These are phyloP conservation scores for Globisporangium irregulare DNA, from an alignment of 352 stramenopile species.

Conservation along the genomic window DNA sequence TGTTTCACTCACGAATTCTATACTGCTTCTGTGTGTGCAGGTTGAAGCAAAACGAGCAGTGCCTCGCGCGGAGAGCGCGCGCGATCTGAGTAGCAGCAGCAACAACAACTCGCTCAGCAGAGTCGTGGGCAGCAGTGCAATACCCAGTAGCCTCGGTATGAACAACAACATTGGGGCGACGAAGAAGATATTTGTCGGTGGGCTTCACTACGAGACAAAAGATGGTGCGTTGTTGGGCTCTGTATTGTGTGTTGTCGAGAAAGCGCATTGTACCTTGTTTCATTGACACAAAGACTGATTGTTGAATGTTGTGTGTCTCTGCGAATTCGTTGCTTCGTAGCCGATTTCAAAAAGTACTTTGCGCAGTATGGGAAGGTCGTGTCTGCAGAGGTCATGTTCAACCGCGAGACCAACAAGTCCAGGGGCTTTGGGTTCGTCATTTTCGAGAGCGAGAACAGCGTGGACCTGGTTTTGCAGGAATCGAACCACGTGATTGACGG, in stretches of 20 bases:
- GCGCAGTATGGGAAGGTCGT: conserved; percentile 91
- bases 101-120: conserved; percentile 48
- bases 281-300: neutral
- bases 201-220: conserved; percentile 92
- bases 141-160: conserved; percentile 47
- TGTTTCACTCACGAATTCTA: conserved; percentile 3
- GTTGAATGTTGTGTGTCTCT: neutral
- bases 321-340: conserved; percentile 22
- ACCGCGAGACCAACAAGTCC: conserved; percentile 93
- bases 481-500: conserved; percentile 90
- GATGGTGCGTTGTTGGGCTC: conserved; percentile 60
- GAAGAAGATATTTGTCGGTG: conserved; percentile 92
- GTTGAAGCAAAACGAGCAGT: conserved; percentile 92
- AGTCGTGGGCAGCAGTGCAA: conserved; percentile 43
- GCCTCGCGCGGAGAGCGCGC: conserved; percentile 79
- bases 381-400: conserved; percentile 94
- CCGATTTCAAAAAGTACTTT: conserved; percentile 92
- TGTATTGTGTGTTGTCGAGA: neutral
- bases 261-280: neutral
- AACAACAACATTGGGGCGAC: conserved; percentile 58
- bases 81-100: conserved; percentile 50
- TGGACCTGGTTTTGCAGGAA: conserved; percentile 85
- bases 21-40: conserved; percentile 23
- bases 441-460: conserved; percentile 87
- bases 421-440: conserved; percentile 93